phyloP scores from a whole-genome alignment of 371 early-diverging fungal genomes.

The Mortierella sp. region DNA sequence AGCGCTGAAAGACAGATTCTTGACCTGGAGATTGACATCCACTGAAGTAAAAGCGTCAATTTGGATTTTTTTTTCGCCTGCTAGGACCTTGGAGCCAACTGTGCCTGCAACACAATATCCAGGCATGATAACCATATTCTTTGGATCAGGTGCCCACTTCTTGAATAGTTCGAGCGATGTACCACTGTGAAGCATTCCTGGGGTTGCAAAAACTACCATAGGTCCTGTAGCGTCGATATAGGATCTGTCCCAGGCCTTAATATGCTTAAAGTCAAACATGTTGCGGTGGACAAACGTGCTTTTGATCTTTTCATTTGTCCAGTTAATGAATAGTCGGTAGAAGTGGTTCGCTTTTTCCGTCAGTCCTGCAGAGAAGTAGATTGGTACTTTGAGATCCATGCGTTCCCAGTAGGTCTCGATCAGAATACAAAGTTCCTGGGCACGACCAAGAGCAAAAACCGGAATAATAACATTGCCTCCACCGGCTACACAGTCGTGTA shows the following conservation, averaged over 20 bases:
- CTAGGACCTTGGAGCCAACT: constrained; percentile 94
- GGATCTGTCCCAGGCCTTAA: constrained; percentile 83
- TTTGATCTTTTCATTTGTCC: constrained; percentile 96
- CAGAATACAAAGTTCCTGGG: constrained; percentile 96
- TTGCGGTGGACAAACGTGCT: constrained; percentile 88
- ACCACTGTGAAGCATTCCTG: constrained; percentile 94
- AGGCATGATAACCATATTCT: constrained; percentile 95
- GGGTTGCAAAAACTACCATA: constrained; percentile 96
- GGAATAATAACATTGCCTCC: constrained; percentile 98
- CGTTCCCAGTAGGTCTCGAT: constrained; percentile 97
- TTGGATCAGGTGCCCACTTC: constrained; percentile 89
- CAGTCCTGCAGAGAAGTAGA: constrained; percentile 95
- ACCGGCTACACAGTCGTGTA: constrained; percentile 86
- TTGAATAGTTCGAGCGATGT: constrained; percentile 89
- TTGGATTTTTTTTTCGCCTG: constrained; percentile 88
- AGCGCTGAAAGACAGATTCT: constrained; percentile 97
- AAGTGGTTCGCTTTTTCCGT: constrained; percentile 95
- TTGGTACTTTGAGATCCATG: constrained; percentile 87
- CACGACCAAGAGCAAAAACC: constrained; percentile 96
- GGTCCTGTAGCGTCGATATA: constrained; percentile 82
- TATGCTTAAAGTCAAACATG: constrained; percentile 96
- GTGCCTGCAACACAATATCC: constrained; percentile 97
- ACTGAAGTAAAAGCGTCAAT: constrained; percentile 82
- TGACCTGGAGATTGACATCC: constrained; percentile 92
- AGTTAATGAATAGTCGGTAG: constrained; percentile 94